phyloP scores from a whole-genome alignment of 179 eudicot genomes.

The Patellifolia procumbens region DNA sequence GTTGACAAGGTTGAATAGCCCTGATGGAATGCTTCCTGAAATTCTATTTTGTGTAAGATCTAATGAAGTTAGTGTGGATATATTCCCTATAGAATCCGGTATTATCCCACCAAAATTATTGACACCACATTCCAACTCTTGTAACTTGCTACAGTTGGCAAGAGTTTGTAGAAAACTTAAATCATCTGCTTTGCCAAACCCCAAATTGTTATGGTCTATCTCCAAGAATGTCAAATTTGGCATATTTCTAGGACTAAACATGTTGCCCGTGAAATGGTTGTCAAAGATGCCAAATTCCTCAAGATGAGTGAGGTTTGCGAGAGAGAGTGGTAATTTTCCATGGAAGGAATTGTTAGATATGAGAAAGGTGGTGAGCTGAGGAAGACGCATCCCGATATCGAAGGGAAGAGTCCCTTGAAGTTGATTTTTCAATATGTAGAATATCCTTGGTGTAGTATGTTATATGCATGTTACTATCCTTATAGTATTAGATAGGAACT shows the following conservation, averaged over 20 bases:
- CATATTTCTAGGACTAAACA: neutral
- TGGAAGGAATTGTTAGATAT: constrained; percentile 7
- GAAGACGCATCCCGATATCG: neutral
- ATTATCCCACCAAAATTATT: constrained; percentile 20
- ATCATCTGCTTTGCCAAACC: constrained; percentile 15
- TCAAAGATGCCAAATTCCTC: neutral
- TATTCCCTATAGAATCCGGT: constrained; percentile 1
- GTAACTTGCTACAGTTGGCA: constrained; percentile 5
- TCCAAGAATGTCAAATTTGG: neutral
- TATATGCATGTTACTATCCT: neutral
- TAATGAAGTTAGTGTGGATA: neutral
- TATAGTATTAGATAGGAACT: no score
- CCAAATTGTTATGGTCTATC: neutral
- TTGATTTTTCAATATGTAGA: neutral
- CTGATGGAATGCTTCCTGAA: constrained; percentile 11
- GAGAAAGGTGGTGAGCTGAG: constrained; percentile 5
- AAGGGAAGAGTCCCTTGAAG: constrained; percentile 26
- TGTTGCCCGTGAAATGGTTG: constrained; percentile 11
- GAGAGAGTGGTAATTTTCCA: constrained; percentile 18
- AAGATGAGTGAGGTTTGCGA: constrained; percentile 17
- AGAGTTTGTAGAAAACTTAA: constrained; percentile 20
- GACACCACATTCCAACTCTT: neutral
- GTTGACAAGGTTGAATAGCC: constrained; percentile 10
- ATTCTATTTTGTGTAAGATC: neutral
- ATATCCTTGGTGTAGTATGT: neutral